Evolutionary conservation across 1,284 basidiomycete genomes (phyloP), one percentile per base, ranked within the genome.

Genomic region (Rhodotorula sp.): DNA sequence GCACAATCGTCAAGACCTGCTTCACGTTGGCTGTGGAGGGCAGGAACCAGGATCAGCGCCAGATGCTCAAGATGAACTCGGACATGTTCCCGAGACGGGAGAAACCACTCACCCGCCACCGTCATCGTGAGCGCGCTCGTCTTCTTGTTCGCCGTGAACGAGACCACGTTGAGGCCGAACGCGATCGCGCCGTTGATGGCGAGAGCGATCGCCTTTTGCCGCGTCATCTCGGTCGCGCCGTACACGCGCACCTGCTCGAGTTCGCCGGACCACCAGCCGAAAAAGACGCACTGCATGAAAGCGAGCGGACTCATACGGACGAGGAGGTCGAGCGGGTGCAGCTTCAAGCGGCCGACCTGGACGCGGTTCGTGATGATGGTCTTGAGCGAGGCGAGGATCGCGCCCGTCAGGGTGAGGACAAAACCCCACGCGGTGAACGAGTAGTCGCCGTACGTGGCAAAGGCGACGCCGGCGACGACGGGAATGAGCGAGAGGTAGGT

Each of bases 1-100:
- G 87, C 4, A 93, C 84, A 74, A 97, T 89, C 2, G 93, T 95
- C 73, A 97, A 81, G n/a, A 93, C 94, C 80, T 97, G 94, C 83
- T 97, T 97, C 68, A 93, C 87, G 79, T 94, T 93, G 64, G 89
- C 91, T 90, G 77, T 58, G 68, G 58, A 62, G 15, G 34, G 8
- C 26, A 6, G 39, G 21, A 23, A 12, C 5, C 10, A 31, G 39
- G 6, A 56, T 21, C 3, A 52, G n/a, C 8, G 15, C 3, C 20
- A n/a, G 20, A 1, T 23, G 0, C 16, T 21, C 39, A 20, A 58
- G 18, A 20, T 3, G 16, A 3, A 18, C 1, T 21, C 20, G 23
- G 15, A 15, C 10, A 49, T 49, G 16, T 8, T 49, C 26, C 34
- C n/a, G 12, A 49, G 29, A 39, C 15, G 31, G 10, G 39, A 59